phyloP scores from a whole-genome alignment of 1,284 basidiomycete genomes.

The Fomes fomentarius region DNA sequence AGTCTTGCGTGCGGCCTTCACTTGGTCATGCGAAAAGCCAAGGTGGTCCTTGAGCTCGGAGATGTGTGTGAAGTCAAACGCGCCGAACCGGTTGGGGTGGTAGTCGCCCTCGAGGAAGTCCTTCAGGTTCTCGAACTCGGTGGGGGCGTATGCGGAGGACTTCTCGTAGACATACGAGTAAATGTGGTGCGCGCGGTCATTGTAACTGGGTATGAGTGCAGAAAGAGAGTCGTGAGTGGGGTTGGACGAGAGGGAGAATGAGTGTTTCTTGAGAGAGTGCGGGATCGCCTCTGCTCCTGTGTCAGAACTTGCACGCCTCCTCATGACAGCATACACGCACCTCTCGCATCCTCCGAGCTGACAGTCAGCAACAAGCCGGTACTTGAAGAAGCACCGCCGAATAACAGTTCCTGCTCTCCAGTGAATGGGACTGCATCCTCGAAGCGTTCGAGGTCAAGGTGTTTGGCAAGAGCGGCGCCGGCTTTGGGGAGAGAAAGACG shows the following conservation, averaged over 20 bases:
- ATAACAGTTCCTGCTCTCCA: constrained; percentile 48
- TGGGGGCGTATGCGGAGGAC: constrained; percentile 24
- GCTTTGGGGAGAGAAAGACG: constrained; percentile 55
- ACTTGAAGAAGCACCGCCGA: constrained; percentile 56
- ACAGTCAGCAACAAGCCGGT: constrained; percentile 60
- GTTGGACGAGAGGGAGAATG: constrained; percentile 41
- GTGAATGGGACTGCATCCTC: constrained; percentile 40
- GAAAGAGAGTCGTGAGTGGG: constrained; percentile 42
- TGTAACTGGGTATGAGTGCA: constrained; percentile 56
- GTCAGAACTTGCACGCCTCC: constrained; percentile 5
- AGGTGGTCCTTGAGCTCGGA: constrained; percentile 46
- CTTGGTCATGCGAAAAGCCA: constrained; percentile 58
- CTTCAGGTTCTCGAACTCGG: constrained; percentile 38
- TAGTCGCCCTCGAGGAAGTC: constrained; percentile 53
- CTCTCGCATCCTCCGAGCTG: constrained; percentile 57
- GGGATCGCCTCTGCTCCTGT: constrained; percentile 52
- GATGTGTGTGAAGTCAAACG: constrained; percentile 59
- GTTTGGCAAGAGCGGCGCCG: constrained; percentile 61
- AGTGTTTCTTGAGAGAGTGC: constrained; percentile 43
- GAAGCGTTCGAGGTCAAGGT: constrained; percentile 70
- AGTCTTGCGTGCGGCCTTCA: constrained; percentile 45
- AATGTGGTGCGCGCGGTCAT: constrained; percentile 57
- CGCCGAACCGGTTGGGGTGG: constrained; percentile 55
- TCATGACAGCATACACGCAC: too few species aligned
- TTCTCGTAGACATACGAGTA: constrained; percentile 54